Evolutionary conservation across 306 rosid species (phyloP).

Genomic region (Quercus ilex): DNA sequence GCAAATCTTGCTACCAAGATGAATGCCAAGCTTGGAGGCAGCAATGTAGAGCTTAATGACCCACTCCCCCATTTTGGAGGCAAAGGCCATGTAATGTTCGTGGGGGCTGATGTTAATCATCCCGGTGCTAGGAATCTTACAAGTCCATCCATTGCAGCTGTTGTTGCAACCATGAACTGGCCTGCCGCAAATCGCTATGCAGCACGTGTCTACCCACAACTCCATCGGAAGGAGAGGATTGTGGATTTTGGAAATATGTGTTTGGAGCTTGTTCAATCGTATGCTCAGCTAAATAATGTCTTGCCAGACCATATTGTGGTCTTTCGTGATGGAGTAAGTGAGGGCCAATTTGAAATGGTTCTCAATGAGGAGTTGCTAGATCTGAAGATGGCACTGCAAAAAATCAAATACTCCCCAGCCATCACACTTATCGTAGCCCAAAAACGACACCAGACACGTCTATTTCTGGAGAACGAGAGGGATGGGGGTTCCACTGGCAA

Average conservation of each 20-base stretch:
- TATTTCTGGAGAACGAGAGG: constrained; percentile 40
- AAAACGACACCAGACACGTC: constrained; percentile 71
- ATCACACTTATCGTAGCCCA: constrained; percentile 74
- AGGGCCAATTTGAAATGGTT: constrained; percentile 81
- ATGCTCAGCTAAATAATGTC: constrained; percentile 36
- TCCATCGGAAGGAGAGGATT: constrained; percentile 51
- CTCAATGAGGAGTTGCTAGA: constrained; percentile 69
- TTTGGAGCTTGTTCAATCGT: constrained; percentile 57
- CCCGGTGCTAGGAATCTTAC: constrained; percentile 41
- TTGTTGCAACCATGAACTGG: constrained; percentile 78
- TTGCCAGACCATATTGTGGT: constrained; percentile 54
- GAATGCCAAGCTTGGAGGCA: constrained; percentile 91
- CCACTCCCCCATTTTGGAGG: constrained; percentile 42
- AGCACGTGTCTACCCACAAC: constrained; percentile 57
- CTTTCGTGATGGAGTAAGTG: constrained; percentile 82
- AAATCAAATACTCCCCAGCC: constrained; percentile 40
- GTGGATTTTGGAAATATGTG: constrained; percentile 56
- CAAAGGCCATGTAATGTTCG: constrained; percentile 60
- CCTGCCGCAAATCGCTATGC: constrained; percentile 83
- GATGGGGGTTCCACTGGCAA: constrained; percentile 47
- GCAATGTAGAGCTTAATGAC: constrained; percentile 64
- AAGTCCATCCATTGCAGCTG: constrained; percentile 76
- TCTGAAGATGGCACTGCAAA: constrained; percentile 38
- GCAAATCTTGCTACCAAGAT: constrained; percentile 72
- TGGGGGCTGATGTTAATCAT: constrained; percentile 91